These are phyloP conservation scores for Holtermannia corniformis DNA, from an alignment of 768 basidiomycete genomes.

Conservation along the genomic window DNA sequence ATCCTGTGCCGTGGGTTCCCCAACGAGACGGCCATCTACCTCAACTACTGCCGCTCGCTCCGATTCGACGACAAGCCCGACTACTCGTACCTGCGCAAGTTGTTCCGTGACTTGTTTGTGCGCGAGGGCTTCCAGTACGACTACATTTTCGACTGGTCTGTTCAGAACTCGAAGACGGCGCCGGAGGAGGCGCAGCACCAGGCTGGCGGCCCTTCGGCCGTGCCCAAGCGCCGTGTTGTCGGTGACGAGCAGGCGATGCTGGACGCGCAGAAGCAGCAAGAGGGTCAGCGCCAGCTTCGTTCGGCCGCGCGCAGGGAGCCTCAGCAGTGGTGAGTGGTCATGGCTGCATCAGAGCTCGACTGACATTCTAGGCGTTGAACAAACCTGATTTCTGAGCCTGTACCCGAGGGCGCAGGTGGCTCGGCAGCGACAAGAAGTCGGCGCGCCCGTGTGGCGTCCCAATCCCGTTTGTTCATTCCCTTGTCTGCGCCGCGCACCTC, in stretches of 20 bases:
- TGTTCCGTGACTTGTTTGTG: slow-evolving; percentile 92
- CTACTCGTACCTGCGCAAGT: slow-evolving; percentile 97
- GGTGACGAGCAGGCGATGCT: background rate
- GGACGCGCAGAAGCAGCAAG: background rate
- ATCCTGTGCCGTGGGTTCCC: slow-evolving; percentile 98
- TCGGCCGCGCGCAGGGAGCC: no score
- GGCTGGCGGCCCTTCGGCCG: background rate
- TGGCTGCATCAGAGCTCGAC: no score
- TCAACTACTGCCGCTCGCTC: slow-evolving; percentile 97
- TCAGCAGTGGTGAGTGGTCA: no score
- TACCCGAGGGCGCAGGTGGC: no score
- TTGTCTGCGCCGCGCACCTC: background rate
- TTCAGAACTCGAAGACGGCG: slow-evolving; percentile 18
- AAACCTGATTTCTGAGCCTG: no score
- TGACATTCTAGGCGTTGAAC: no score
- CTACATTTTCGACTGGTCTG: slow-evolving; percentile 93
- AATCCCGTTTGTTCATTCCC: background rate
- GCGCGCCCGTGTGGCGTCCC: background rate
- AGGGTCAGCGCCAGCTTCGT: background rate
- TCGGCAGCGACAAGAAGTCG: background rate
- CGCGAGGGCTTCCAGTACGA: slow-evolving; percentile 98
- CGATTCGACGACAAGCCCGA: slow-evolving; percentile 99
- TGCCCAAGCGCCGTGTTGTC: background rate
- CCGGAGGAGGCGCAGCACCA: slow-evolving; percentile 4
- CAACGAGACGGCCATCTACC: slow-evolving; percentile 97